Percentiles rank a stretch among this genome's conserved stretches.
Conservation (phyloP, 805 yeast species). For the Tetrapisispora phaffii region DNA sequence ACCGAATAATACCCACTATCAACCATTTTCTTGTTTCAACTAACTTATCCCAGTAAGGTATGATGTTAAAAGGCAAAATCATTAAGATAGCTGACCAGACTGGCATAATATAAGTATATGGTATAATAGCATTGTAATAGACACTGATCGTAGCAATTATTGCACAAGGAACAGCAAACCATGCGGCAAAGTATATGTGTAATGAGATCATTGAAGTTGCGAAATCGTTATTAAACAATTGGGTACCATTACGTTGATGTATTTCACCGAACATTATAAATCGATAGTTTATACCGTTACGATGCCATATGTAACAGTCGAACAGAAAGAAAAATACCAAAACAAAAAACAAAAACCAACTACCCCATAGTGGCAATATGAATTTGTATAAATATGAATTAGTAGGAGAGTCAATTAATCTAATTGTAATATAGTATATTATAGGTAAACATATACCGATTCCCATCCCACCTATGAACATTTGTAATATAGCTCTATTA, state of each 20-base stretch:
- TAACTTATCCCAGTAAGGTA: conserved; percentile 28
- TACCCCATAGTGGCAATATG: conserved; percentile 85
- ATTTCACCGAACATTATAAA: conserved; percentile 76
- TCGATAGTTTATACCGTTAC: conserved; percentile 72
- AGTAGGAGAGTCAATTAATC: neutral
- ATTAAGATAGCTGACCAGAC: conserved; percentile 10
- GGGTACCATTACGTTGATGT: conserved; percentile 46
- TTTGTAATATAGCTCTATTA: conserved; percentile 27
- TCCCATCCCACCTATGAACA: conserved; percentile 52
- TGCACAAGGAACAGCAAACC: conserved; percentile 47
- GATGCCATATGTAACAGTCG: conserved; percentile 64
- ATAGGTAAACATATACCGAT: conserved; percentile 57
- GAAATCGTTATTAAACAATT: conserved; percentile 29
- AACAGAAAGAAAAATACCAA: conserved; percentile 54
- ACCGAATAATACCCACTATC: conserved; percentile 56
- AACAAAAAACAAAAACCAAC: conserved; percentile 58
- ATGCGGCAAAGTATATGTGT: conserved; percentile 53
- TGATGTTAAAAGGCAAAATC: conserved; percentile 11
- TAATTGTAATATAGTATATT: conserved; percentile 32
- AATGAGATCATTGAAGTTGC: conserved; percentile 29
- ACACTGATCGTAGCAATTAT: conserved; percentile 71
- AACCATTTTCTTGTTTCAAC: conserved; percentile 69
- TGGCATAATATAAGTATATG: conserved; percentile 47
- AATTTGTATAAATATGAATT: conserved; percentile 22
- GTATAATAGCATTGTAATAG: conserved; percentile 60